Percentiles rank a stretch among this genome's conserved stretches.
Conservation (phyloP, 2,329 filamentous ascomycete genomes). For the Podosphaera xanthii region DNA sequence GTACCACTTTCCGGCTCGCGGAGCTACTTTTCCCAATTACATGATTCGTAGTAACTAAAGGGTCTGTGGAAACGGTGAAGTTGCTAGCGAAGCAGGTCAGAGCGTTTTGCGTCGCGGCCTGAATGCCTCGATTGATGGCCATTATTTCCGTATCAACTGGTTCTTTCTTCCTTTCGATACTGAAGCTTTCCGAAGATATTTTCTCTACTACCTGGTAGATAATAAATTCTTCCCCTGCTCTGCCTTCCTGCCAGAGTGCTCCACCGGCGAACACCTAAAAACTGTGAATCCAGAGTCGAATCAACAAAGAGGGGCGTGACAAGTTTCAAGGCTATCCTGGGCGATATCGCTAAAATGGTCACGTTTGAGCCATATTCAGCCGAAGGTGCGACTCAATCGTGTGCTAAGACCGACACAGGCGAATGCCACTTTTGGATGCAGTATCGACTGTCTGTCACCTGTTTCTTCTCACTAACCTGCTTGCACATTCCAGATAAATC, state of each 20-base stretch:
- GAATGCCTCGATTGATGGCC: not conserved
- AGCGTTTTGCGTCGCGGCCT: not conserved
- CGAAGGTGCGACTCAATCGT: too few species aligned
- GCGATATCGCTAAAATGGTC: too few species aligned
- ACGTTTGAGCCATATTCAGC: too few species aligned
- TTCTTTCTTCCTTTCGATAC: not conserved
- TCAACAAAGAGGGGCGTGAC: too few species aligned
- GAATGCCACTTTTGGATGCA: too few species aligned
- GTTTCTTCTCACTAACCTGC: too few species aligned
- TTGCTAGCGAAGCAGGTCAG: not conserved
- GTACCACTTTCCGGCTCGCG: not conserved
- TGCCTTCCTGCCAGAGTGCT: not conserved
- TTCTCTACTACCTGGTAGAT: not conserved
- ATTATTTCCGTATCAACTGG: not conserved
- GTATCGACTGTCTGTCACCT: too few species aligned
- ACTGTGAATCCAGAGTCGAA: not conserved
- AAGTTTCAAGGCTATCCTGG: too few species aligned
- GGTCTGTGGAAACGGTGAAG: not conserved
- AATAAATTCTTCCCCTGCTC: not conserved
- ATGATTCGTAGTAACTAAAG: not conserved
- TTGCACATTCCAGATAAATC: too few species aligned
- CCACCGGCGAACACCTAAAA: not conserved
- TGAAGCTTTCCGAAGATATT: not conserved
- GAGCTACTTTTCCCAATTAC: not conserved
- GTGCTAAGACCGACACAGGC: too few species aligned